phyloP scores from a whole-genome alignment of 768 basidiomycete genomes.

The Suillus subalutaceus region DNA sequence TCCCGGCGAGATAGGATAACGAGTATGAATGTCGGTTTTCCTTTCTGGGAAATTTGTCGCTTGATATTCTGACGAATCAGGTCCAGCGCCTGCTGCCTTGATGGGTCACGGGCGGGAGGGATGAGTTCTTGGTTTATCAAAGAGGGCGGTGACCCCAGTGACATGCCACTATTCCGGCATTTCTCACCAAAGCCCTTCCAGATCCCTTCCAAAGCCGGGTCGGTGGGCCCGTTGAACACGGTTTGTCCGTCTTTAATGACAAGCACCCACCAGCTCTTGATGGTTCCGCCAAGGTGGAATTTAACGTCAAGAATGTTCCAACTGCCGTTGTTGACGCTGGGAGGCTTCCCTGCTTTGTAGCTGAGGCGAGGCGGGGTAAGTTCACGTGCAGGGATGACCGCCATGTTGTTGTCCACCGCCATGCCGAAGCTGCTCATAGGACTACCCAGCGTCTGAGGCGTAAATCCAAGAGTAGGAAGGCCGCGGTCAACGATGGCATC shows the following conservation, averaged over 20 bases:
- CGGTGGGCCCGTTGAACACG: constrained; percentile 40
- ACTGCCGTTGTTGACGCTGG: constrained; percentile 55
- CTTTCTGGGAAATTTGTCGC: constrained; percentile 23
- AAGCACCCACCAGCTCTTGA: constrained; percentile 68
- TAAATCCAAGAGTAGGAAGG: constrained; percentile 56
- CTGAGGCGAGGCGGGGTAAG: constrained; percentile 59
- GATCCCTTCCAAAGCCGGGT: constrained; percentile 45
- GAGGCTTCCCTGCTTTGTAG: constrained; percentile 50
- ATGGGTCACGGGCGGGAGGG: constrained; percentile 32
- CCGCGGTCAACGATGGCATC: constrained; percentile 60
- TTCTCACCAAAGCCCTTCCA: constrained; percentile 58
- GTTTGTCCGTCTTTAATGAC: constrained; percentile 55
- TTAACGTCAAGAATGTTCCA: constrained; percentile 81
- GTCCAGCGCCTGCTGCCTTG: constrained; percentile 40
- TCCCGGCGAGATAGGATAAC: constrained; percentile 70
- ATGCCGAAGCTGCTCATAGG: constrained; percentile 62
- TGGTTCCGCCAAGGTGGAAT: constrained; percentile 57
- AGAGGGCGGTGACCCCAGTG: constrained; percentile 37
- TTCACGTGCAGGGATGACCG: constrained; percentile 64
- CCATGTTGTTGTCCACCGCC: constrained; percentile 58
- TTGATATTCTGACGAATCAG: constrained; percentile 46
- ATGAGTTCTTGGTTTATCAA: constrained; percentile 36
- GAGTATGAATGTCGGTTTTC: constrained; percentile 65
- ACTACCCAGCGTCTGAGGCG: constrained; percentile 34
- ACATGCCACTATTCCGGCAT: constrained; percentile 53